Conservation (phyloP, 23 red algal genomes). For the Gracilaria vermiculophylla region DNA sequence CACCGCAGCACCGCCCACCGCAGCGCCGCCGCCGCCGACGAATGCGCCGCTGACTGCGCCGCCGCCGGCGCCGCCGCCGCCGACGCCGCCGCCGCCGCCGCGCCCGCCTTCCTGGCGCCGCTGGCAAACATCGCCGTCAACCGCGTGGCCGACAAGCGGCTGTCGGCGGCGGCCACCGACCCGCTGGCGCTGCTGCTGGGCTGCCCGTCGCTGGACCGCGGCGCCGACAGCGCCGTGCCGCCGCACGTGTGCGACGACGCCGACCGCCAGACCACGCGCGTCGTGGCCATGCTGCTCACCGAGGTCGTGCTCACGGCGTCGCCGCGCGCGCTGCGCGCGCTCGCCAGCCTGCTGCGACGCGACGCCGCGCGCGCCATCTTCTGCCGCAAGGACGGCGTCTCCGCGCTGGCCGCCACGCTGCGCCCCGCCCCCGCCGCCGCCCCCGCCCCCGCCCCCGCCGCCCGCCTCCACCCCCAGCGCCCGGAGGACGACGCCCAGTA, state of each 20-base stretch:
- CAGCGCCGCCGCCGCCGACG: neutral
- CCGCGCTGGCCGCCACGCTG: slow-evolving; percentile 20
- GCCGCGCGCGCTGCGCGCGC: slow-evolving; percentile 14
- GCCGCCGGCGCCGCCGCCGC: neutral
- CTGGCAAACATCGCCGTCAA: slow-evolving; percentile 55
- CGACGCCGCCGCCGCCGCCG: too few species aligned
- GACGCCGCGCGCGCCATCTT: slow-evolving; percentile 24
- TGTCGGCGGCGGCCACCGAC: slow-evolving; percentile 16
- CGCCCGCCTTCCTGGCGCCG: neutral
- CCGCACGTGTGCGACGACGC: slow-evolving; percentile 20
- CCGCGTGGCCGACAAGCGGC: slow-evolving; percentile 34
- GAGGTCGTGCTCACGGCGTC: slow-evolving; percentile 35
- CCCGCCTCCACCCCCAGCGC: slow-evolving; percentile 15
- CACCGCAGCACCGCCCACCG: neutral
- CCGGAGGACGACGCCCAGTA: slow-evolving; percentile 35
- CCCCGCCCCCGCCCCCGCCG: slow-evolving; percentile 8
- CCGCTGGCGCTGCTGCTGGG: slow-evolving; percentile 35
- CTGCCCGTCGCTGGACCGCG: slow-evolving; percentile 18
- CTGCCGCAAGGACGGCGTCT: slow-evolving; percentile 43
- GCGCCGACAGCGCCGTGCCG: slow-evolving; percentile 16
- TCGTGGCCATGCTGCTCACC: slow-evolving; percentile 28
- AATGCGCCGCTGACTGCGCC: neutral
- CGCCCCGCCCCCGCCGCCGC: neutral
- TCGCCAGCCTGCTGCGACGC: slow-evolving; percentile 14
- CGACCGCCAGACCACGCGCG: slow-evolving; percentile 3